Evolutionary conservation across 108 stramenopile genomes (phyloP), one percentile per base, ranked within the genome.

Genomic region (Schizochytrium sp.): DNA sequence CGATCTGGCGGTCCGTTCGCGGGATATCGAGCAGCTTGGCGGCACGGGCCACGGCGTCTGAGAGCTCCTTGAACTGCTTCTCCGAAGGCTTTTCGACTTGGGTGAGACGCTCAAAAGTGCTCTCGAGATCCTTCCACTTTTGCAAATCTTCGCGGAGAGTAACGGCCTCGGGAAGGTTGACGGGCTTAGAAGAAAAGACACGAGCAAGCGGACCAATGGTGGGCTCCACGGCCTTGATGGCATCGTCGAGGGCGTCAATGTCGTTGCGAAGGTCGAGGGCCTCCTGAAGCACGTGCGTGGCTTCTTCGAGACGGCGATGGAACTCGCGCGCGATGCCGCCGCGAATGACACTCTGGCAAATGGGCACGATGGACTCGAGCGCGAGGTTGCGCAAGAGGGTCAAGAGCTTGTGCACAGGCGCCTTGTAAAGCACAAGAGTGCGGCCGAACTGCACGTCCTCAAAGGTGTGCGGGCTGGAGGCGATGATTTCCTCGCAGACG

Each of bases 291-390:
- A 19, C 41, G 55, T 21, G 47, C 0, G 44, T 18, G 51, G 72
- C 83, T 58, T 47, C 48, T n/a, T 8, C 57, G 4, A 69, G 53
- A 23, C 76, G 76, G 23, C 76, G 48, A 6, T 12, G 6, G 51
- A 83, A 83, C 76, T 83, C 76, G 51, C 89, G 72, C 34, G 34
- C 48, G 5, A 83, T 83, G 51, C 76, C 76, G 8, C 76, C 76
- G 51, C 76, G 76, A 34, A 83, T 83, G 51, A 83, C 18, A 1
- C 51, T 83, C 90, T 93, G 93, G 14, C 91, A 91, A 25, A 89
- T 59, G 25, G 93, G 93, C 25, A 93, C 72, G 58, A 93, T 89
- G 63, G 57, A 41, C 90, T 93, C 93, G 19, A 93, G 91, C 19
- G 91, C 89, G 18, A 93, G 88, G 47, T 59, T 57, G 2, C 89